Base-by-base conservation (phyloP, 192 early-diverging fungal genomes). In the Mortierella hygrophila region DNA sequence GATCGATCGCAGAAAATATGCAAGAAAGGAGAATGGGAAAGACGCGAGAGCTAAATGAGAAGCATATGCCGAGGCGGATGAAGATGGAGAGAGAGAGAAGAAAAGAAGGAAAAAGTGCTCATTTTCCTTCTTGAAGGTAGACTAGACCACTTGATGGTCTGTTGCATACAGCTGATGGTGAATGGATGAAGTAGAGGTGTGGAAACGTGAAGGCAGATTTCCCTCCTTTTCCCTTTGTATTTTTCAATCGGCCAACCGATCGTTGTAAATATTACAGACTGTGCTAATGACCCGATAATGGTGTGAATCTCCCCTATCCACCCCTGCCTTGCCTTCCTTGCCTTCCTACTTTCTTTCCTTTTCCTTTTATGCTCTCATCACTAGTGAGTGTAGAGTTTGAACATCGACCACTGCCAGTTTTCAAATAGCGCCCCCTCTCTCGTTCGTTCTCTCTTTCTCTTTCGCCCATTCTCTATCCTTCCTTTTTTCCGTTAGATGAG, bases 1-100 rank as follows among this genome's bases (percentile, higher is more conserved):
- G 60, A 65, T 65, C 60, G 60, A 65, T 65, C 29, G 60, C 60
- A 65, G 60, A 60, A 32, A 57, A 57, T 26, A 26, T 57, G n/a
- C n/a, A 18, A 57, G 52, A 10, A 26, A 23, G 55, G n/a, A 57
- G 55, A 26, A 55, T 23, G 52, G 18, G 52, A 57, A 26, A 26
- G n/a, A 26, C 49, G 49, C 49, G 18, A 52, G 11, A 65, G 29
- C 60, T 32, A 65, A 60, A 60, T 26, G 55, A 26, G 55, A 60
- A 60, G 55, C 55, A 60, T 60, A 60, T 60, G 55, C n/a, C n/a
- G 55, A 60, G 8, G 16, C n/a, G 8, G 10, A 29, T 9, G 60
- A 15, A 32, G 11, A 26, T 26, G 23, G 44, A 3, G 13, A 55
- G 52, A 55, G 52, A 6, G 4, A 23, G 18, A 46, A 46, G 44